phyloP scores from a whole-genome alignment of 768 basidiomycete species.

The Pulveroboletus sp. region DNA sequence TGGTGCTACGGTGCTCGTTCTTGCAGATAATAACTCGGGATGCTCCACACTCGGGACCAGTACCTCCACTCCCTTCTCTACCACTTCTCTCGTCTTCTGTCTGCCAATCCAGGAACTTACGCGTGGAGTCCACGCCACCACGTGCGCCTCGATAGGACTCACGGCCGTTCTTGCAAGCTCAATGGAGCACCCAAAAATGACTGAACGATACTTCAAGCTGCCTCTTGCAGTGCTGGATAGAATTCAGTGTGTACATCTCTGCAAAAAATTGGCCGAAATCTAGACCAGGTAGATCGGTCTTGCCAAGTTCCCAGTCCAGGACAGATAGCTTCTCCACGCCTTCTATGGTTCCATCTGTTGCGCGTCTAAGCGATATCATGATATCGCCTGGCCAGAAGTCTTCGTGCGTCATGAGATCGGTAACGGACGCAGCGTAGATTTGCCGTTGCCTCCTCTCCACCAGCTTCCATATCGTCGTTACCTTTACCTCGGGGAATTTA shows the following conservation, averaged over 20 bases:
- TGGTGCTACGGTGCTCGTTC: no score
- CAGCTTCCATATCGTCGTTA: slow-evolving; percentile 33
- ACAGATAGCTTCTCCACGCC: slow-evolving; percentile 41
- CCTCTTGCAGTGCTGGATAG: slow-evolving; percentile 35
- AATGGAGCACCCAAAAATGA: no score
- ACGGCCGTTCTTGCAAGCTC: slow-evolving; percentile 2
- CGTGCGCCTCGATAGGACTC: slow-evolving; percentile 52
- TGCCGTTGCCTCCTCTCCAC: slow-evolving; percentile 26
- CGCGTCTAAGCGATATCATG: no score
- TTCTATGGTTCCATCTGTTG: slow-evolving; percentile 22
- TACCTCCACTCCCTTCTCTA: slow-evolving; percentile 45
- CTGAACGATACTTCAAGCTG: slow-evolving; percentile 34
- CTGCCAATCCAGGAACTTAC: slow-evolving; percentile 43
- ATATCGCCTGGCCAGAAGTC: no score
- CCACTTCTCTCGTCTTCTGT: slow-evolving; percentile 44
- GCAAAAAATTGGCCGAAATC: slow-evolving; percentile 65
- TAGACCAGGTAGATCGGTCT: no score
- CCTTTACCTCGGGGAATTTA: slow-evolving; percentile 33
- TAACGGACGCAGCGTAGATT: slow-evolving; percentile 27
- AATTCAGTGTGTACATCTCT: slow-evolving; percentile 53
- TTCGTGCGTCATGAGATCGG: slow-evolving; percentile 31
- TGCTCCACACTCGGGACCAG: slow-evolving; percentile 35
- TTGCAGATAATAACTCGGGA: slow-evolving; percentile 23
- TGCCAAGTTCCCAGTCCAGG: no score
- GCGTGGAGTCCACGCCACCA: slow-evolving; percentile 47